These are phyloP conservation scores for Tilletiaria anomala DNA, from an alignment of 1,284 basidiomycete genomes.

Conservation along the genomic window DNA sequence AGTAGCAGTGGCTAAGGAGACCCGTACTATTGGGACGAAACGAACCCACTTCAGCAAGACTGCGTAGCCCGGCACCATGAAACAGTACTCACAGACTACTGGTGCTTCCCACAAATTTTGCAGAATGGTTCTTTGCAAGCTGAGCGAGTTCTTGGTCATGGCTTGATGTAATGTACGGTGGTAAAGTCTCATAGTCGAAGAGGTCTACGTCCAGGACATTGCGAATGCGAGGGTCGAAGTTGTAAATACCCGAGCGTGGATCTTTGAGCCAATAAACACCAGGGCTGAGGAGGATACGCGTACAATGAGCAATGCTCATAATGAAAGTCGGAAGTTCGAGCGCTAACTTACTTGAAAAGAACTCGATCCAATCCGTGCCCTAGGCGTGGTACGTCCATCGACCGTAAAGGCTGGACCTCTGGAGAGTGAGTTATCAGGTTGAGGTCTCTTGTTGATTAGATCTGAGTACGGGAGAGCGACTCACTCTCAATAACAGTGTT, in stretches of 20 bases:
- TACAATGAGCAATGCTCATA: neutral
- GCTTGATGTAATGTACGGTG: slow-evolving; percentile 66
- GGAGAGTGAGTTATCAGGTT: neutral
- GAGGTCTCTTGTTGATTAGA: too few relatives aligned
- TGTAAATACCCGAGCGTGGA: slow-evolving; percentile 70
- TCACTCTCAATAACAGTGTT: too few relatives aligned
- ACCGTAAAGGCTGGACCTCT: slow-evolving; percentile 21
- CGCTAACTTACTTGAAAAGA: slow-evolving; percentile 22
- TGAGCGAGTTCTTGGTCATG: slow-evolving; percentile 57
- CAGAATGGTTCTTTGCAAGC: slow-evolving; percentile 51
- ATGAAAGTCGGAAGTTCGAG: neutral
- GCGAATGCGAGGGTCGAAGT: slow-evolving; percentile 60
- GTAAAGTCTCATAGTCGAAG: slow-evolving; percentile 73
- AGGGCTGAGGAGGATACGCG: slow-evolving; percentile 46
- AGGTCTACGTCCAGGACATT: slow-evolving; percentile 64
- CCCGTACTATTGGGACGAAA: slow-evolving; percentile 45
- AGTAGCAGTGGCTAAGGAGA: slow-evolving; percentile 75
- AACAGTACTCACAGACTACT: slow-evolving; percentile 52
- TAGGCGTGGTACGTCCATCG: slow-evolving; percentile 51
- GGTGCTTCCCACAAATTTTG: slow-evolving; percentile 69
- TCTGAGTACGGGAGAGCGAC: too few relatives aligned
- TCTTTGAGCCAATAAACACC: slow-evolving; percentile 86
- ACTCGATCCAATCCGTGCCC: slow-evolving; percentile 60
- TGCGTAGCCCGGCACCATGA: neutral
- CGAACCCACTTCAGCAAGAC: neutral